Evolutionary conservation across 2,329 filamentous ascomycete genomes (phyloP), one percentile per base, ranked within the genome.

Genomic region (Colletotrichum kahawae): DNA sequence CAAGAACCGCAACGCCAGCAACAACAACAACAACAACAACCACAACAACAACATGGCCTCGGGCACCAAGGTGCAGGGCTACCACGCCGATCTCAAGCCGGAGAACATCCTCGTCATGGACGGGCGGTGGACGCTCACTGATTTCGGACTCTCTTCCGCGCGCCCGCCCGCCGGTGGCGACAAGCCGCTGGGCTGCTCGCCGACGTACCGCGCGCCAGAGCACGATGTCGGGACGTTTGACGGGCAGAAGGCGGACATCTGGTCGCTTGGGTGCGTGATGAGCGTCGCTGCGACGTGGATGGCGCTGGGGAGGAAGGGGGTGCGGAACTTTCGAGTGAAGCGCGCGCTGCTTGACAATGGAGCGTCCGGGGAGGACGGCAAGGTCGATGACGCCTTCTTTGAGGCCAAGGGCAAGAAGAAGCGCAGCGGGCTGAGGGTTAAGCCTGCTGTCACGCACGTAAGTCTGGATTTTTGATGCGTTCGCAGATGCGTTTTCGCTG

Each of bases 231-330:
- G 63, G 29, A 1, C 5, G 0, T 67, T 67, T 2, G 27, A 72
- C 24, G 70, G 70, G 27, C 70, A 60, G 29, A n/a, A 51, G 38
- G 54, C 63, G 14, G 70, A 72, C 1, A 68, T 72, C 0, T 72
- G 70, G 63, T 67, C 63, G 7, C 64, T 72, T 0, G 70, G 70
- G 8, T 72, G 70, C 18, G 70, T 72, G 7, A 67, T 68, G 70
- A 72, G 70, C n/a, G 63, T 68, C 16, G 63, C 70, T 1, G 70
- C 70, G 16, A 68, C 67, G n/a, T 69, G 70, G 51, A 72, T 72
- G 63, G 60, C 34, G 1, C 21, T 72, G 4, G 70, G 63, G 2
- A 18, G 31, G n/a, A 72, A 68, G 4, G 67, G 67, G 1, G 67
- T 69, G 18, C 34, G 33, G 1, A 29, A 1, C 1, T 69, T 62